Conservation (phyloP, 2,329 filamentous ascomycete genomes). For the Diaporthe helianthi region DNA sequence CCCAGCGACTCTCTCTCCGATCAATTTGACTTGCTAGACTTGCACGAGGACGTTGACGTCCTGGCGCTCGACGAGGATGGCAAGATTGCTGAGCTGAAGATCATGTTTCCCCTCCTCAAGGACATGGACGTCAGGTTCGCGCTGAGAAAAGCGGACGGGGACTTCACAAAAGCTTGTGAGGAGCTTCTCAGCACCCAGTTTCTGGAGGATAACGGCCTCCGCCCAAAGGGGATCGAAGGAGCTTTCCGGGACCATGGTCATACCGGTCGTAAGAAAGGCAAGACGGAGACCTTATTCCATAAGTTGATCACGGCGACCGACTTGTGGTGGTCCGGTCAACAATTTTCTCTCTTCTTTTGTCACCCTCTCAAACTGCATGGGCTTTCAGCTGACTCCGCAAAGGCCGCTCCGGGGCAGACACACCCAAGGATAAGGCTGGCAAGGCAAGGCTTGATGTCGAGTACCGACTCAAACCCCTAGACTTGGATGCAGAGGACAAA, state of each 20-base stretch:
- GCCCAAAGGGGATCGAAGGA: slow-evolving; percentile 79
- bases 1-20: slow-evolving; percentile 33
- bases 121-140: slow-evolving; percentile 70
- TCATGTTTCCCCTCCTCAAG: slow-evolving; percentile 76
- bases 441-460: slow-evolving; percentile 31
- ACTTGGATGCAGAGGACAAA: slow-evolving; percentile 27
- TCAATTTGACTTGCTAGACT: slow-evolving; percentile 37
- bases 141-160: slow-evolving; percentile 70
- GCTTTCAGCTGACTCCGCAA: neutral
- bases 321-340: neutral
- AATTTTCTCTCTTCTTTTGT: slow-evolving; percentile 22
- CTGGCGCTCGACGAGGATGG: slow-evolving; percentile 60
- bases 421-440: slow-evolving; percentile 25
- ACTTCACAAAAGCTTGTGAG: slow-evolving; percentile 76
- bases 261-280: slow-evolving; percentile 45
- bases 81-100: slow-evolving; percentile 68
- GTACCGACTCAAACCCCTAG: slow-evolving; percentile 28
- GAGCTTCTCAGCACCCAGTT: slow-evolving; percentile 81
- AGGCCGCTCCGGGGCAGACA: slow-evolving; percentile 24
- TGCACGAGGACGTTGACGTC: slow-evolving; percentile 42
- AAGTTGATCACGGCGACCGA: neutral
- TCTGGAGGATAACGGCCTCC: slow-evolving; percentile 71
- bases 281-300: neutral
- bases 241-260: slow-evolving; percentile 69
- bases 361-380: neutral